phyloP scores from a whole-genome alignment of 2,329 filamentous ascomycete genomes.

The Aspergillus viridinutans region DNA sequence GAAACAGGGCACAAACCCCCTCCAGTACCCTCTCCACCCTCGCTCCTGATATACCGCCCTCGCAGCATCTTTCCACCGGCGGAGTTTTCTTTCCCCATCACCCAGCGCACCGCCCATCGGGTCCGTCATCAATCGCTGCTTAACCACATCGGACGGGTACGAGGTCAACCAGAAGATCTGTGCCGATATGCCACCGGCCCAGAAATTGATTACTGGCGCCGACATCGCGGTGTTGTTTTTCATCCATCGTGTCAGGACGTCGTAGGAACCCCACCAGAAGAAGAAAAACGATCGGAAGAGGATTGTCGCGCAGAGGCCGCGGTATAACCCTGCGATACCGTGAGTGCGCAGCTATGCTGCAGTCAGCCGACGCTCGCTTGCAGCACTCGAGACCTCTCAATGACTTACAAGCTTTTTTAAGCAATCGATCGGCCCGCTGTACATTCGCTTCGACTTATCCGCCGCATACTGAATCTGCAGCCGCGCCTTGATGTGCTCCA shows the following conservation, averaged over 20 bases:
- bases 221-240: constrained; percentile 64
- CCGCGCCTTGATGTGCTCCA: constrained; percentile 92
- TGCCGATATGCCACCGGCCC: constrained; percentile 88
- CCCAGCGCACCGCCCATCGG: constrained; percentile 67
- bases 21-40: constrained; percentile 80
- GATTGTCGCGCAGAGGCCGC: constrained; percentile 77
- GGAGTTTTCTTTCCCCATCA: constrained; percentile 66
- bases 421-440: constrained; percentile 85
- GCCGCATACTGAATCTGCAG: constrained; percentile 91
- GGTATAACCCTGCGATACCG: constrained; percentile 76
- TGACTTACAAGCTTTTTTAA: constrained; percentile 55
- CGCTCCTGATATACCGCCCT: constrained; percentile 68
- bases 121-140: constrained; percentile 97
- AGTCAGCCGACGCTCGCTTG: background rate
- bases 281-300: constrained; percentile 93
- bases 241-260: constrained; percentile 69
- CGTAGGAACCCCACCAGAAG: constrained; percentile 97
- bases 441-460: constrained; percentile 70
- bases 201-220: constrained; percentile 85
- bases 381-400: background rate
- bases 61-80: constrained; percentile 75
- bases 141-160: constrained; percentile 89
- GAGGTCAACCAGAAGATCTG: constrained; percentile 93
- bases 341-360: constrained; percentile 50
- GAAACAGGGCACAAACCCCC: constrained; percentile 92